phyloP scores from a whole-genome alignment of 140 eudicot species.

The Oenanthe javanica region DNA sequence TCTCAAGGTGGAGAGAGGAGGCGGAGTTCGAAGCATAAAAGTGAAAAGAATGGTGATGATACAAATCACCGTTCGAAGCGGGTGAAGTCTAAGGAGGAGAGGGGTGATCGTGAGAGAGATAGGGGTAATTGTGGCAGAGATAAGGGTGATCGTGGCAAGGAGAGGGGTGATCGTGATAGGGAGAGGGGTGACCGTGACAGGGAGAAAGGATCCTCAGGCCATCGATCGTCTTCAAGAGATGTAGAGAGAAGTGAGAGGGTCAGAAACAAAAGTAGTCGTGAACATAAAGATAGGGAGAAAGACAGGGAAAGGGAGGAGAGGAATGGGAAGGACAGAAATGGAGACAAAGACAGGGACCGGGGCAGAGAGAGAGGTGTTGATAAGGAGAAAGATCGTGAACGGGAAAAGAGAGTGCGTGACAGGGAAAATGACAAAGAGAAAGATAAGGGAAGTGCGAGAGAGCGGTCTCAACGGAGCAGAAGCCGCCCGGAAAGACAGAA shows the following conservation, averaged over 20 bases:
- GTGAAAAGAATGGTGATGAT: conserved; percentile 41
- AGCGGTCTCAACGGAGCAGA: conserved; percentile 37
- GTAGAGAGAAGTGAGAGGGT: conserved; percentile 58
- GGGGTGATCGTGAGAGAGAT: background rate
- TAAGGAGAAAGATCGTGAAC: conserved; percentile 19
- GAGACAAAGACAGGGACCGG: conserved; percentile 38
- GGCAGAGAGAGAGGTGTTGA: conserved; percentile 34
- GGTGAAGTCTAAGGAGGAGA: conserved; percentile 49
- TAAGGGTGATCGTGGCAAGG: conserved; percentile 18
- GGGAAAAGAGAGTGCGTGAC: conserved; percentile 11
- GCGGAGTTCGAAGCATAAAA: conserved; percentile 53
- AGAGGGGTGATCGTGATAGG: conserved; percentile 9
- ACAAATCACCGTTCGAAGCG: conserved; percentile 38
- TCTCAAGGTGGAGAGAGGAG: conserved; percentile 40
- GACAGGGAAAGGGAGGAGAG: conserved; percentile 22
- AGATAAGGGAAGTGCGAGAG: conserved; percentile 43
- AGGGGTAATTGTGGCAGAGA: background rate
- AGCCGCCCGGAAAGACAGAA: conserved; percentile 51
- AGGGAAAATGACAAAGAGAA: conserved; percentile 13
- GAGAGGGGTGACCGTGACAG: conserved; percentile 25
- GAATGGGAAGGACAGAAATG: conserved; percentile 43
- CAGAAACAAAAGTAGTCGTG: conserved; percentile 32
- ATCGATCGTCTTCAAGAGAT: conserved; percentile 57
- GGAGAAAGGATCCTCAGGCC: conserved; percentile 58
- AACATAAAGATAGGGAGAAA: conserved; percentile 25